Evolutionary conservation across 345 rosid species (phyloP).

Genomic region (Melaleuca quinquenervia): DNA sequence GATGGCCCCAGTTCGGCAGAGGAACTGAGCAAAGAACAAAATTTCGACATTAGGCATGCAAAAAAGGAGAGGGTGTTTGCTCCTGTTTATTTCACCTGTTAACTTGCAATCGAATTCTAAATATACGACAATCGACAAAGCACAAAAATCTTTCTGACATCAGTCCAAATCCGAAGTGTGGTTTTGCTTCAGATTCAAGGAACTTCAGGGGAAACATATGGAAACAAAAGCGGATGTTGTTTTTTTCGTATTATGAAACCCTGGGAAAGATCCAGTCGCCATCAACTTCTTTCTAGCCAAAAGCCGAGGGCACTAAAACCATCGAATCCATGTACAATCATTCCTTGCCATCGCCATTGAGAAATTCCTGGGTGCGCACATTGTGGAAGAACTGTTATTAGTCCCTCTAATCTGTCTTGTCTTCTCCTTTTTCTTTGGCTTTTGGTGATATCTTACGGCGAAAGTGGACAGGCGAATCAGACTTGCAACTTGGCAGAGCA

Average conservation of each 20-base stretch:
- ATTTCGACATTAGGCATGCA: no score
- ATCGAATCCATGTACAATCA: not conserved
- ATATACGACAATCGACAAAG: not conserved
- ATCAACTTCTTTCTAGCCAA: not conserved
- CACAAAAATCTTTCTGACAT: not conserved
- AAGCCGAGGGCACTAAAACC: not conserved
- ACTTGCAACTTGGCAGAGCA: not conserved
- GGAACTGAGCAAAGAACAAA: constrained; percentile 20
- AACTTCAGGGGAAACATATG: not conserved
- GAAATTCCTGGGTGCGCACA: not conserved
- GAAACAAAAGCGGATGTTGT: not conserved
- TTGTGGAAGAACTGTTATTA: not conserved
- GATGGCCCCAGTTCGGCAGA: constrained; percentile 20
- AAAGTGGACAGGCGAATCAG: not conserved
- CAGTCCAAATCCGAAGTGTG: no score
- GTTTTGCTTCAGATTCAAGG: not conserved
- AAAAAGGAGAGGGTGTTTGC: not conserved
- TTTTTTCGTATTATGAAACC: not conserved
- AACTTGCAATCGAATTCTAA: no score
- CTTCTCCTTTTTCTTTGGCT: not conserved
- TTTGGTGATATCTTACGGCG: not conserved
- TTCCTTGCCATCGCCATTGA: not conserved
- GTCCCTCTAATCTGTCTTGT: not conserved
- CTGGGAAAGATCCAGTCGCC: not conserved
- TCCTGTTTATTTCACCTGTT: not conserved